These are phyloP conservation scores for Inosperma sp. DNA, from an alignment of 768 basidiomycete species.

Conservation along the genomic window DNA sequence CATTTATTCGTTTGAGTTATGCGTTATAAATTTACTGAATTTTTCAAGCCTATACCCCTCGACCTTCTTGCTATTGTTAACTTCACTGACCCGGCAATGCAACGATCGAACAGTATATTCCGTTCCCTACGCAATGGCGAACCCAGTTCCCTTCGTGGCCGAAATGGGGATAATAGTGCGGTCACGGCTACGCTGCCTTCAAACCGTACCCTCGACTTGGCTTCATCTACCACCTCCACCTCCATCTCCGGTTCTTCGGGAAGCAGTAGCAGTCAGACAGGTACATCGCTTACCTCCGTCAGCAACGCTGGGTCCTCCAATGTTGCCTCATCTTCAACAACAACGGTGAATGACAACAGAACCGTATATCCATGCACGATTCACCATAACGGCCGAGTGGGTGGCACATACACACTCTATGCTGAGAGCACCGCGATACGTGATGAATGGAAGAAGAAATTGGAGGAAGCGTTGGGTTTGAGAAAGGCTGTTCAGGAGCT, in stretches of 20 bases:
- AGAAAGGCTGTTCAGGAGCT: conserved; percentile 86
- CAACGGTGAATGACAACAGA: conserved; percentile 35
- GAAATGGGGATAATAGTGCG: too few relatives aligned
- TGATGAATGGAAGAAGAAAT: conserved; percentile 82
- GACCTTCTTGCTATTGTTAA: conserved; percentile 80
- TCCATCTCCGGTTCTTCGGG: too few relatives aligned
- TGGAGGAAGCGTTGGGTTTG: conserved; percentile 85
- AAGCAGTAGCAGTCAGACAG: too few relatives aligned
- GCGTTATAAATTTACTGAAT: conserved; percentile 21
- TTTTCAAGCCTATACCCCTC: conserved; percentile 77
- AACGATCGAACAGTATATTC: conserved; percentile 62
- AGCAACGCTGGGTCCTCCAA: conserved; percentile 8
- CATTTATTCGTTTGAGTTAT: conserved; percentile 6
- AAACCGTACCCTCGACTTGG: too few relatives aligned
- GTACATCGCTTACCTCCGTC: conserved; percentile 12
- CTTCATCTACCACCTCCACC: too few relatives aligned
- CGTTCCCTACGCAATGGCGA: conserved; percentile 53
- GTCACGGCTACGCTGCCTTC: too few relatives aligned
- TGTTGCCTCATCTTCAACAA: background rate
- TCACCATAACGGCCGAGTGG: conserved; percentile 81
- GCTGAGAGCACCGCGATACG: conserved; percentile 71
- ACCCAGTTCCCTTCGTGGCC: conserved; percentile 12
- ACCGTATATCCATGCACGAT: conserved; percentile 82
- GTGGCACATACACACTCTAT: conserved; percentile 79
- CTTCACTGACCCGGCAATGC: conserved; percentile 71